phyloP scores from a whole-genome alignment of 345 rosid genomes.

The Corymbia maculata region DNA sequence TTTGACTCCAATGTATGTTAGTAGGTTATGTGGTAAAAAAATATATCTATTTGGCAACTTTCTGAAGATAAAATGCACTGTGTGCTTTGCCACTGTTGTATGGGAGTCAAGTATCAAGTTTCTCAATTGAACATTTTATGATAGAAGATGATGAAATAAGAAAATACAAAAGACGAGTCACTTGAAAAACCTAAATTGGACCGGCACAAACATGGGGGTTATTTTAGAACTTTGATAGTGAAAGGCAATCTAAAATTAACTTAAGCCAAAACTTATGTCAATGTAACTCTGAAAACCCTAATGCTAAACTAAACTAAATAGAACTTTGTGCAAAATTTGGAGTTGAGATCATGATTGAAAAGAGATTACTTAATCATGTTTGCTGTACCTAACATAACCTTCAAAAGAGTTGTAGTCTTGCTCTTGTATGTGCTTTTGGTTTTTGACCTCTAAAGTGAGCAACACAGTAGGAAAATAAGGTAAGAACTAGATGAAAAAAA shows the following conservation, averaged over 20 bases:
- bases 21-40: background rate
- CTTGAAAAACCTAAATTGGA: background rate
- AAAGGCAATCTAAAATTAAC: background rate
- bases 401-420: background rate
- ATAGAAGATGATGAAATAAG: background rate
- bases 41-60: background rate
- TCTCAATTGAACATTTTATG: background rate
- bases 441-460: background rate
- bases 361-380: background rate
- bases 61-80: background rate
- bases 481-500: background rate
- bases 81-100: background rate
- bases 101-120: background rate
- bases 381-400: background rate
- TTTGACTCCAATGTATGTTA: too few relatives aligned
- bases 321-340: background rate
- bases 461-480: background rate
- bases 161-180: background rate
- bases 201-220: background rate
- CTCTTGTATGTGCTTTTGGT: background rate
- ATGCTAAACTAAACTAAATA: background rate
- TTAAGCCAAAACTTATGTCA: background rate
- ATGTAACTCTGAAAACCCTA: background rate
- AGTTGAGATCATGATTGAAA: background rate
- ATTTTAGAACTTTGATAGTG: background rate